A percentile compares a stretch with the other conserved stretches of the same genome.
These are phyloP conservation scores for Picea sitchensis DNA, from an alignment of 75 land plant species.

Conservation along the genomic window DNA sequence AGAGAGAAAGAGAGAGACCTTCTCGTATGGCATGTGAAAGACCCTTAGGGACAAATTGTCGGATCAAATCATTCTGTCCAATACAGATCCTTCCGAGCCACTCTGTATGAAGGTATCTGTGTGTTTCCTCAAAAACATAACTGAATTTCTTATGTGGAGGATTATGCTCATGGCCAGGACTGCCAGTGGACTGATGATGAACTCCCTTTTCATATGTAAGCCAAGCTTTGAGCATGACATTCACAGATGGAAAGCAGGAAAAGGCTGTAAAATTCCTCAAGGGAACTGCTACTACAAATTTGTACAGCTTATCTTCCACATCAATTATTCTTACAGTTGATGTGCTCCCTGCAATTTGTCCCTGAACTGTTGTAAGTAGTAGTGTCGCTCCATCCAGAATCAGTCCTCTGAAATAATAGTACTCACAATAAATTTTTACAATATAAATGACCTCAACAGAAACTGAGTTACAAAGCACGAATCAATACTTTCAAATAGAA, in stretches of 20 bases:
- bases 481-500: no score
- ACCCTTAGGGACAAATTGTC: background rate
- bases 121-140: no score
- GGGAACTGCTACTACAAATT: conserved; percentile 4
- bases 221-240: conserved; percentile 10
- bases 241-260: conserved; percentile 7
- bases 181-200: background rate
- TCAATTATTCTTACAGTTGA: conserved; percentile 8
- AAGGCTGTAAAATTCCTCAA: background rate
- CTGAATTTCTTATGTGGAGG: background rate
- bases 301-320: background rate
- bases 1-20: background rate
- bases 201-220: background rate
- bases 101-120: background rate
- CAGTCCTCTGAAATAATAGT: conserved; percentile 2
- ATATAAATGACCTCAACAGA: no score
- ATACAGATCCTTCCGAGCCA: conserved; percentile 10
- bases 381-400: conserved; percentile 6
- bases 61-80: background rate
- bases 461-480: no score
- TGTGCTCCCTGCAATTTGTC: conserved; percentile 9
- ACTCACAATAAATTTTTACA: no score
- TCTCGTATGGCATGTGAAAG: background rate
- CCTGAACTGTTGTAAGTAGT: conserved; percentile 5
- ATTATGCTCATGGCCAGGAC: background rate